These are phyloP conservation scores for Eleusine indica DNA, from an alignment of 176 grass and related monocot genomes.

Conservation along the genomic window DNA sequence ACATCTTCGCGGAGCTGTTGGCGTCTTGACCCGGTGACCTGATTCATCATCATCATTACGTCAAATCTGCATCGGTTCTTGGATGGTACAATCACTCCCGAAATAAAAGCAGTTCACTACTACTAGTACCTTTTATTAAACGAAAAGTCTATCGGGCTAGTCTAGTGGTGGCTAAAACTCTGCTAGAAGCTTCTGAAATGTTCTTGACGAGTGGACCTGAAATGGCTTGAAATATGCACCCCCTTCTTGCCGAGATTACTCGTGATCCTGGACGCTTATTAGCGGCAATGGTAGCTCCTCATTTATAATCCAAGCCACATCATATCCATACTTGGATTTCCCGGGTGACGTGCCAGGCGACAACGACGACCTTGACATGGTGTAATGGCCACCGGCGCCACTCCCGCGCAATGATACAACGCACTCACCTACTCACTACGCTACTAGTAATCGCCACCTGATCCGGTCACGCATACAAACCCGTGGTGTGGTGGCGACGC, in stretches of 20 bases:
- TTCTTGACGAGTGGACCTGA: background rate
- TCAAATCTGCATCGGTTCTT: background rate
- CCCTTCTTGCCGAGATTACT: background rate
- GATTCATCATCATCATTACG: too few relatives aligned
- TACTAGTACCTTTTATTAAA: too few relatives aligned
- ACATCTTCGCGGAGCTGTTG: too few relatives aligned
- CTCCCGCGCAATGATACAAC: slow-evolving; percentile 16
- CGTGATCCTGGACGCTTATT: background rate
- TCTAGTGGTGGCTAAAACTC: too few relatives aligned
- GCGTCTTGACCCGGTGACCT: too few relatives aligned
- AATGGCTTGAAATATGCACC: background rate
- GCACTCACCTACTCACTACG: background rate
- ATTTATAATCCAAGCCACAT: background rate
- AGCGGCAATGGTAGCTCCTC: background rate
- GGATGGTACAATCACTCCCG: background rate
- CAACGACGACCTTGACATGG: slow-evolving; percentile 8
- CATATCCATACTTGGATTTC: background rate
- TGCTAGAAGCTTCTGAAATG: slow-evolving; percentile 10
- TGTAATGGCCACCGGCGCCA: slow-evolving; percentile 3
- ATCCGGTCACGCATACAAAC: background rate
- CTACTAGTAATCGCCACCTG: background rate
- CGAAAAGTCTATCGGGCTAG: too few relatives aligned
- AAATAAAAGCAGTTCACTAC: too few relatives aligned
- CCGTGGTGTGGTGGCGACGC: slow-evolving; percentile 29
- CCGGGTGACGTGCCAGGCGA: slow-evolving; percentile 10